Percentiles rank a stretch among this genome's conserved stretches.
Conservation (phyloP, 257 asterid species). For the Nicotiana paniculata region DNA sequence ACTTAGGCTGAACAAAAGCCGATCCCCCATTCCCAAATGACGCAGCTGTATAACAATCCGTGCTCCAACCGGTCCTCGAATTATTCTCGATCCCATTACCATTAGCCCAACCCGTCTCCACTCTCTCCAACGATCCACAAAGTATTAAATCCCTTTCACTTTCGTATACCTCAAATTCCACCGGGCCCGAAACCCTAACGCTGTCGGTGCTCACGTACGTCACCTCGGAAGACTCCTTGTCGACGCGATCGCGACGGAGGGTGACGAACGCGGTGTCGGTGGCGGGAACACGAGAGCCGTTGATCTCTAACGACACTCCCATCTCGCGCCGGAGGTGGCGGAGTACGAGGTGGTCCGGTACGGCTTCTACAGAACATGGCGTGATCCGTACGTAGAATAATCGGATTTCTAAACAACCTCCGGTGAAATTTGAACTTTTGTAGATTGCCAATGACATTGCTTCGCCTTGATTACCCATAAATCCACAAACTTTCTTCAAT, state of each 20-base stretch:
- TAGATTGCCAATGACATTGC: slow-evolving; percentile 46
- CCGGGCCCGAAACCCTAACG: slow-evolving; percentile 64
- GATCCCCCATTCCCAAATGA: slow-evolving; percentile 39
- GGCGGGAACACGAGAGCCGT: slow-evolving; percentile 50
- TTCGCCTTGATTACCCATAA: slow-evolving; percentile 43
- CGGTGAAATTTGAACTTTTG: slow-evolving; percentile 41
- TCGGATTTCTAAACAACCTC: slow-evolving; percentile 61
- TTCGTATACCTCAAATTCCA: slow-evolving; percentile 71
- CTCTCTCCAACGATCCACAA: slow-evolving; percentile 71
- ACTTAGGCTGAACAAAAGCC: slow-evolving; percentile 39
- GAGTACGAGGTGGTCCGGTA: slow-evolving; percentile 50
- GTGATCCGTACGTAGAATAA: slow-evolving; percentile 62
- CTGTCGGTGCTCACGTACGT: slow-evolving; percentile 78
- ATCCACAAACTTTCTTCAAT: slow-evolving; percentile 7
- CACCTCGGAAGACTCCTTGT: slow-evolving; percentile 67
- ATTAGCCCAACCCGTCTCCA: slow-evolving; percentile 46
- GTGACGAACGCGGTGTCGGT: slow-evolving; percentile 43
- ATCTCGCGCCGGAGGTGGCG: slow-evolving; percentile 61
- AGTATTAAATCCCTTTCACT: slow-evolving; percentile 55
- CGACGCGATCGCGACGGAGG: slow-evolving; percentile 67
- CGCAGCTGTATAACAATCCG: slow-evolving; percentile 64
- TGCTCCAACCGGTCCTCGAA: slow-evolving; percentile 60
- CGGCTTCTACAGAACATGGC: slow-evolving; percentile 42
- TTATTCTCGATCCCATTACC: slow-evolving; percentile 38
- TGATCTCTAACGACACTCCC: slow-evolving; percentile 52